Percentiles rank a stretch among this genome's conserved stretches.
phyloP scores from a whole-genome alignment of 2,329 filamentous ascomycete species.

The Neurospora sp. region DNA sequence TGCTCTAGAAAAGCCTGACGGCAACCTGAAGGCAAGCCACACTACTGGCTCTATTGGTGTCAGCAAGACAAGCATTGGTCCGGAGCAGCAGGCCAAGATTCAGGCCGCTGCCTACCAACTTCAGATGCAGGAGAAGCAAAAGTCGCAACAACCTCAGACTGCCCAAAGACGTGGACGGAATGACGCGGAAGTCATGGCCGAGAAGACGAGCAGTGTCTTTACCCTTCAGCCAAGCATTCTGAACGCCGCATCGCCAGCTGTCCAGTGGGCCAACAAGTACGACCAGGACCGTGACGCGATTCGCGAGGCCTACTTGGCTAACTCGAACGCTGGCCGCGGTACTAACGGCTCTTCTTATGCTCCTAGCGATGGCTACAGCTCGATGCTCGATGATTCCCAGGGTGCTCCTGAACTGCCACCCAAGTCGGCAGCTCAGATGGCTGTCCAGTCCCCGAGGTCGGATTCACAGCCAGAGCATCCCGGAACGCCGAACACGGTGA shows the following conservation, averaged over 20 bases:
- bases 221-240: constrained; percentile 79
- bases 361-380: constrained; percentile 25
- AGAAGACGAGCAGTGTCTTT: constrained; percentile 82
- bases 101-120: constrained; percentile 83
- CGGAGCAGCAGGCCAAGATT: constrained; percentile 87
- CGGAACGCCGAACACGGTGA: constrained; percentile 7
- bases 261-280: constrained; percentile 96
- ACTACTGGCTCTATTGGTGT: constrained; percentile 23
- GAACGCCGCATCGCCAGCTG: constrained; percentile 79
- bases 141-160: constrained; percentile 21
- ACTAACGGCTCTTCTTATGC: constrained; percentile 34
- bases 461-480: constrained; percentile 15
- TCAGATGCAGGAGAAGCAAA: constrained; percentile 47
- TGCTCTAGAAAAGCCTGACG: constrained; percentile 35
- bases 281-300: constrained; percentile 67
- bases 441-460: constrained; percentile 16
- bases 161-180: constrained; percentile 42
- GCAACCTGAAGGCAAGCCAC: constrained; percentile 30
- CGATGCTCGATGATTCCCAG: constrained; percentile 23
- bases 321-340: constrained; percentile 63
- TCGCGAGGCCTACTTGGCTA: constrained; percentile 74
- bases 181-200: constrained; percentile 46
- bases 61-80: constrained; percentile 78
- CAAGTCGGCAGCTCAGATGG: constrained; percentile 26
- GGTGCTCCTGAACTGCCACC: constrained; percentile 31